These are phyloP conservation scores for Orbilia ellipsospora DNA, from an alignment of 2,329 filamentous ascomycete species.

Conservation along the genomic window DNA sequence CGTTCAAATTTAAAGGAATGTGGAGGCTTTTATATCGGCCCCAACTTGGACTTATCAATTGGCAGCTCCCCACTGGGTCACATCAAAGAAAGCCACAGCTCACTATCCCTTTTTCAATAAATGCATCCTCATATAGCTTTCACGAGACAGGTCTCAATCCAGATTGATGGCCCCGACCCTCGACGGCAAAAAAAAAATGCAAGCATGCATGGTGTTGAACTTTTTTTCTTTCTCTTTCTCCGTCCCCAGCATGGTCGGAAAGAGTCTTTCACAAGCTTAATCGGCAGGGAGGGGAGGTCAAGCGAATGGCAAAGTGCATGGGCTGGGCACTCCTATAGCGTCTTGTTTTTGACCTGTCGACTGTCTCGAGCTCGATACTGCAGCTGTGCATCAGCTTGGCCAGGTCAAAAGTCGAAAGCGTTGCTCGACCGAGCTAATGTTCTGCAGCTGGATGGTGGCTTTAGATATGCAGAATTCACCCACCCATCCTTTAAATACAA, in stretches of 20 bases:
- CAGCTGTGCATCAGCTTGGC: conserved; percentile 8
- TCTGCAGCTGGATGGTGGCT: background rate
- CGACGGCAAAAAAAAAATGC: conserved; percentile 37
- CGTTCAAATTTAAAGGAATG: conserved; percentile 17
- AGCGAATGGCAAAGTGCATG: conserved; percentile 45
- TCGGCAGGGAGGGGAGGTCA: conserved; percentile 28
- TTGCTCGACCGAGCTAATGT: background rate
- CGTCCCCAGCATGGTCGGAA: conserved; percentile 2
- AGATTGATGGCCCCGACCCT: conserved; percentile 32
- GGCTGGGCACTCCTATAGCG: conserved; percentile 11
- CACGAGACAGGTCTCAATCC: conserved; percentile 10
- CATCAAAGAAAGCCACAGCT: conserved; percentile 15
- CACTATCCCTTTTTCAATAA: conserved; percentile 36
- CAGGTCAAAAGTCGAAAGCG: background rate
- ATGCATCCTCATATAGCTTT: conserved; percentile 24
- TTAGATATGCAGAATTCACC: too few species aligned
- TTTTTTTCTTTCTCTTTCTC: conserved; percentile 10
- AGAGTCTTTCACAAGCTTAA: conserved; percentile 41
- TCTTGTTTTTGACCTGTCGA: background rate
- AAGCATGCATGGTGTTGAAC: conserved; percentile 37
- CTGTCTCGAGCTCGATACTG: too few species aligned
- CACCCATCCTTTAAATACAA: too few species aligned
- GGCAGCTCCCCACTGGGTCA: conserved; percentile 33
- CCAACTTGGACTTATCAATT: conserved; percentile 29
- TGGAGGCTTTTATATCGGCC: conserved; percentile 40